Evolutionary conservation across 768 basidiomycete species (phyloP).

Genomic region (Collybiopsis luxurians): DNA sequence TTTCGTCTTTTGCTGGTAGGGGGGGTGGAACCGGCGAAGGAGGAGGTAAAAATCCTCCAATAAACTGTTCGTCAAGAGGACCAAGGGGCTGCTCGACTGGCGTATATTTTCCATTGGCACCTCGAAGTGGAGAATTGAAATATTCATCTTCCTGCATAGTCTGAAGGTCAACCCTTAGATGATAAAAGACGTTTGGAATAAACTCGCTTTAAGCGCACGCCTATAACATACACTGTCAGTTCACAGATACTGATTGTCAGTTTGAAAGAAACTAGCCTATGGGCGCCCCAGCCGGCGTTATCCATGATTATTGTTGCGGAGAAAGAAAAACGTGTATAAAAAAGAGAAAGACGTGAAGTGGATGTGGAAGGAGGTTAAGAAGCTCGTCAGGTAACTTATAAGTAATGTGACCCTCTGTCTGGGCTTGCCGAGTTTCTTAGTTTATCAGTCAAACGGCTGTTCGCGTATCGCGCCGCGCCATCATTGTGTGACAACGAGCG

Average conservation of each 20-base stretch:
- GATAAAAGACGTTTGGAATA: constrained; percentile 18
- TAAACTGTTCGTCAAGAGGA: constrained; percentile 61
- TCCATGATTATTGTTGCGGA: constrained; percentile 48
- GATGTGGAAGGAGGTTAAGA: not conserved
- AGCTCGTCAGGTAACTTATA: not conserved
- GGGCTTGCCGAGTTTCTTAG: too few relatives aligned
- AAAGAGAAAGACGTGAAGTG: not conserved
- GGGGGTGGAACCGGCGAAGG: constrained; percentile 45
- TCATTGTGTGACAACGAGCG: not conserved
- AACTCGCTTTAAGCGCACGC: constrained; percentile 53
- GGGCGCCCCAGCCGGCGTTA: constrained; percentile 73
- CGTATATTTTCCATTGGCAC: constrained; percentile 46
- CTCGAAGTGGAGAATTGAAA: constrained; percentile 29
- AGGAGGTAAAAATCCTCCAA: constrained; percentile 50
- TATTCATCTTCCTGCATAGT: constrained; percentile 24
- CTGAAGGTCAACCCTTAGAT: not conserved
- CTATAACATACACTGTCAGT: constrained; percentile 18
- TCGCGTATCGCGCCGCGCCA: too few relatives aligned
- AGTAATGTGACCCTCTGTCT: not conserved
- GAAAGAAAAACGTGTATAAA: constrained; percentile 25
- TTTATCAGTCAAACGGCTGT: too few relatives aligned
- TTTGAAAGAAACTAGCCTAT: constrained; percentile 7
- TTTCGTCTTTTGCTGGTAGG: constrained; percentile 46
- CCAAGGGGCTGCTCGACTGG: constrained; percentile 57
- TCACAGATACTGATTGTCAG: too few relatives aligned